A percentile compares a stretch with the other conserved stretches of the same genome.
phyloP scores from a whole-genome alignment of 768 basidiomycete genomes.

The Serpula lacrymans region DNA sequence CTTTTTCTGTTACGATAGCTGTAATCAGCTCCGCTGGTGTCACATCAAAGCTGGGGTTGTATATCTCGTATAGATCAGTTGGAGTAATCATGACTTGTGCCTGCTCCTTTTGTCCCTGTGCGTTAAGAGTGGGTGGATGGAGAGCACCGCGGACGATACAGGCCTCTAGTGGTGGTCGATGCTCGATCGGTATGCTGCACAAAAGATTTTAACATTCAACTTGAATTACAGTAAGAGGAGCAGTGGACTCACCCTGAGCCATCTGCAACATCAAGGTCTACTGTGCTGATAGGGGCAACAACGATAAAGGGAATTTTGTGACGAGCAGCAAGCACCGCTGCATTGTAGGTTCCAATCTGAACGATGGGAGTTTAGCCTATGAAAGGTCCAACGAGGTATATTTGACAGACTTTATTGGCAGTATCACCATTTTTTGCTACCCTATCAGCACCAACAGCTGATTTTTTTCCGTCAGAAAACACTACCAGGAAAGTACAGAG shows the following conservation, averaged over 20 bases:
- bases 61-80: slow-evolving; percentile 52
- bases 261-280: slow-evolving; percentile 76
- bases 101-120: slow-evolving; percentile 50
- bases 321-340: slow-evolving; percentile 84
- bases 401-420: slow-evolving; percentile 82
- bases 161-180: slow-evolving; percentile 84
- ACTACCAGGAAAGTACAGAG: neutral
- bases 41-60: slow-evolving; percentile 96
- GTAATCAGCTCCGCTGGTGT: slow-evolving; percentile 92
- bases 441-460: slow-evolving; percentile 84
- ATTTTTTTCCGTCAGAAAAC: no score
- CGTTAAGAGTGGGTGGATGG: slow-evolving; percentile 45
- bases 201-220: slow-evolving; percentile 4
- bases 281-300: slow-evolving; percentile 88
- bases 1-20: slow-evolving; percentile 95
- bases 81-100: slow-evolving; percentile 86
- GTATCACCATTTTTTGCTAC: slow-evolving; percentile 94
- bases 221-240: neutral
- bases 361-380: neutral
- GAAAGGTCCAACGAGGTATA: slow-evolving; percentile 9
- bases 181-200: slow-evolving; percentile 84
- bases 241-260: slow-evolving; percentile 52
- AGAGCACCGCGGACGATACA: slow-evolving; percentile 83
- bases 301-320: slow-evolving; percentile 91
- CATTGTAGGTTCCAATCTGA: slow-evolving; percentile 92